Evolutionary conservation across 768 basidiomycete genomes (phyloP).

Genomic region (Peribolospora kevripleyi): DNA sequence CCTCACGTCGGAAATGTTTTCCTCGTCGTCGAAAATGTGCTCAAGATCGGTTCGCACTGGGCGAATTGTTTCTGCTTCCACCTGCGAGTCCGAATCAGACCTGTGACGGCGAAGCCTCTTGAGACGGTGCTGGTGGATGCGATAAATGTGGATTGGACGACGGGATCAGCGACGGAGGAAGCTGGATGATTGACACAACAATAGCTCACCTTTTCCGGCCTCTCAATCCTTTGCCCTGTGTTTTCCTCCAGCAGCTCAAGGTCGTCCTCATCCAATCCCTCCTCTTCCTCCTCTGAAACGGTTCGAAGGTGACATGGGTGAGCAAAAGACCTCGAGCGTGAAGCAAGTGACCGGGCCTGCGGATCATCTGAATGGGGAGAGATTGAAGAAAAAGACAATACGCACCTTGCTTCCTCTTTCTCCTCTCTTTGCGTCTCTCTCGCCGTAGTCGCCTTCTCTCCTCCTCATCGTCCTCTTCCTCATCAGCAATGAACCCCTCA

Average conservation of each 20-base stretch:
- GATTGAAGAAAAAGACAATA: background rate
- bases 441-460: slow-evolving; percentile 24
- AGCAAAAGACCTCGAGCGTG: background rate
- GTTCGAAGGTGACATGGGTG: background rate
- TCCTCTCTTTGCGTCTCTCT: slow-evolving; percentile 21
- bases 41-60: slow-evolving; percentile 28
- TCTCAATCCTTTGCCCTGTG: slow-evolving; percentile 32
- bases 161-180: background rate
- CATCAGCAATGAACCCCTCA: slow-evolving; percentile 81
- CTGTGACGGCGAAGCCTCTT: slow-evolving; percentile 52
- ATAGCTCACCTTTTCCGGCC: slow-evolving; percentile 1
- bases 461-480: slow-evolving; percentile 66
- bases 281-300: slow-evolving; percentile 10
- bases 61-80: slow-evolving; percentile 28
- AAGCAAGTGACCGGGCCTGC: background rate
- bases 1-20: slow-evolving; percentile 1
- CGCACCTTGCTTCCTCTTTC: slow-evolving; percentile 25
- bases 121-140: slow-evolving; percentile 29
- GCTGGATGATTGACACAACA: background rate
- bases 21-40: slow-evolving; percentile 60
- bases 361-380: too few relatives aligned
- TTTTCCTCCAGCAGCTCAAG: slow-evolving; percentile 64
- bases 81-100: slow-evolving; percentile 33
- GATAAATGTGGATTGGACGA: too few relatives aligned
- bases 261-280: slow-evolving; percentile 54